Conservation (phyloP, 495 filamentous ascomycete genomes). For the Neurospora tetraspora region DNA sequence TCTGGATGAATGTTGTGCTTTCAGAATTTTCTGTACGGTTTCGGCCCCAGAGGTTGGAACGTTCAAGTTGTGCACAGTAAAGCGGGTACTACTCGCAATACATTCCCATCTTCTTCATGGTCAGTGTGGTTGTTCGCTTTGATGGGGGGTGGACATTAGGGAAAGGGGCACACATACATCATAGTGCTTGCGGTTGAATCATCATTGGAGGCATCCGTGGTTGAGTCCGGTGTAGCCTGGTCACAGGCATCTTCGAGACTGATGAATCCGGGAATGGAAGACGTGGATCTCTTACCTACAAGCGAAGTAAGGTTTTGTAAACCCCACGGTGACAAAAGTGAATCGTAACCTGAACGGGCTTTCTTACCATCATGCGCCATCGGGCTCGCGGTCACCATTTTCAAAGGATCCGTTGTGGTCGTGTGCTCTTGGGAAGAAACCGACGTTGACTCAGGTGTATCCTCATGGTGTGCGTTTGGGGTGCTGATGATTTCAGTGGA, state of each 20-base stretch:
- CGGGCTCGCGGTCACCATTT: neutral
- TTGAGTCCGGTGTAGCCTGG: neutral
- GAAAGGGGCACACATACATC: neutral
- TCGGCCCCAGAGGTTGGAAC: neutral
- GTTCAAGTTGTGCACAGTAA: neutral
- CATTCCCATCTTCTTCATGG: neutral
- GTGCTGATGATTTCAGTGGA: neutral
- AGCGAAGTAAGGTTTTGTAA: neutral
- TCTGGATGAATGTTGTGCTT: neutral
- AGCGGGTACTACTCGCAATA: neutral
- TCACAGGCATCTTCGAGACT: neutral
- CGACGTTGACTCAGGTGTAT: neutral
- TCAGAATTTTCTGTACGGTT: neutral
- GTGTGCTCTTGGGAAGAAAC: neutral
- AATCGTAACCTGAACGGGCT: neutral
- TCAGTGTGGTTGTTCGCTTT: neutral
- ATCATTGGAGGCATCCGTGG: neutral
- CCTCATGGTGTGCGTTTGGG: neutral
- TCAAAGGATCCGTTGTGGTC: neutral
- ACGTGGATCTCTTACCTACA: neutral
- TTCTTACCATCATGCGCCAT: neutral
- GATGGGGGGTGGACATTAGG: neutral
- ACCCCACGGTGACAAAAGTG: neutral
- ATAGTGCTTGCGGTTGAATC: neutral
- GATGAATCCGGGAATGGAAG: neutral